Percentiles rank a stretch among this genome's conserved stretches.
These are phyloP conservation scores for Macrolepiota fuliginosa DNA, from an alignment of 768 basidiomycete genomes.

Conservation along the genomic window DNA sequence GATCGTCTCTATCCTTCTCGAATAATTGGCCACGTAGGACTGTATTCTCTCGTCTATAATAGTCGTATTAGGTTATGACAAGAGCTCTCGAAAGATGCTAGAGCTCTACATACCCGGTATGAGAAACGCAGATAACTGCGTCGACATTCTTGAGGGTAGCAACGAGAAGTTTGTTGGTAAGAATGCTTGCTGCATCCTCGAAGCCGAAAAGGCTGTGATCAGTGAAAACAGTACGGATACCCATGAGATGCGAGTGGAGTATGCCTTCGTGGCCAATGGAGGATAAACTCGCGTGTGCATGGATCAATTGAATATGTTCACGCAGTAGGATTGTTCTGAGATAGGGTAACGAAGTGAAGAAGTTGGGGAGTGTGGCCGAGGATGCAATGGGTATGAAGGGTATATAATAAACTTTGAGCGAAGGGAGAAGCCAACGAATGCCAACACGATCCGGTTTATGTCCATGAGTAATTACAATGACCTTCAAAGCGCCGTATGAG, in stretches of 20 bases:
- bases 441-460: constrained; percentile 85
- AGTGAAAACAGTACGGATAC: constrained; percentile 90
- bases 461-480: constrained; percentile 93
- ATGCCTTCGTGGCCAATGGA: constrained; percentile 92
- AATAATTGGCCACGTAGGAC: constrained; percentile 83
- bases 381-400: constrained; percentile 88
- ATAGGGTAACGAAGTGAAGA: constrained; percentile 90
- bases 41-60: constrained; percentile 91
- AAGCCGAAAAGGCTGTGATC: constrained; percentile 97
- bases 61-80: neutral
- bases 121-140: constrained; percentile 93
- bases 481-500: constrained; percentile 39
- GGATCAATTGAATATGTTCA: constrained; percentile 84
- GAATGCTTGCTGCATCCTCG: constrained; percentile 93
- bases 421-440: constrained; percentile 83
- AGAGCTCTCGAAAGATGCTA: neutral
- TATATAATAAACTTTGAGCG: constrained; percentile 92
- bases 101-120: constrained; percentile 73
- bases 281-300: constrained; percentile 90
- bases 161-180: constrained; percentile 93
- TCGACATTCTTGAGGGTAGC: constrained; percentile 89
- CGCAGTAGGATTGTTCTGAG: constrained; percentile 84
- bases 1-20: constrained; percentile 44
- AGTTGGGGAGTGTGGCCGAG: constrained; percentile 92
- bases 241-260: constrained; percentile 83